Evolutionary conservation across 2,329 filamentous ascomycete genomes (phyloP).

Genomic region (Beauveria caledonica): DNA sequence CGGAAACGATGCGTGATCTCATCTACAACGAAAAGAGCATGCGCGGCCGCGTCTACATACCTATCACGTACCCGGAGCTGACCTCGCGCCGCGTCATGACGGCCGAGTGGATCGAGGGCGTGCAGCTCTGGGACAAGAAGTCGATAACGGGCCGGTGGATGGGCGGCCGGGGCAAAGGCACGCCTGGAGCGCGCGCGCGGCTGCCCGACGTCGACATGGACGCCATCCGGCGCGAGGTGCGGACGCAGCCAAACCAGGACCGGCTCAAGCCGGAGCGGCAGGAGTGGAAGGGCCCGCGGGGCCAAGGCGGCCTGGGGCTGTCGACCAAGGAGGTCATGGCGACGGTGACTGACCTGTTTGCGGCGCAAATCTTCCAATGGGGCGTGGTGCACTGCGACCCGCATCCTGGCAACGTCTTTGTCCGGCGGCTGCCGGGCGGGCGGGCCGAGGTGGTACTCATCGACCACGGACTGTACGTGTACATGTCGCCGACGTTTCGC

Average conservation of each 20-base stretch:
- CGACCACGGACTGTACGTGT: constrained; percentile 93
- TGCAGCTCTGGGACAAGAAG: constrained; percentile 86
- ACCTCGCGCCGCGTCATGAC: constrained; percentile 80
- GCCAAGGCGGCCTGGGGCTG: constrained; percentile 75
- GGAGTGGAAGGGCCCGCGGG: constrained; percentile 64
- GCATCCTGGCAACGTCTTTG: constrained; percentile 95
- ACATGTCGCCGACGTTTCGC: constrained; percentile 76
- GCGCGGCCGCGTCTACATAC: constrained; percentile 77
- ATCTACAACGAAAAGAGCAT: constrained; percentile 69
- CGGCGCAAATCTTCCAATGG: constrained; percentile 97
- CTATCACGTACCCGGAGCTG: constrained; percentile 73
- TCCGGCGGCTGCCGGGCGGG: constrained; percentile 76
- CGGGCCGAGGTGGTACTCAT: constrained; percentile 86
- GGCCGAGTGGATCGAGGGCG: constrained; percentile 95
- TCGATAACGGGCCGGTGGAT: constrained; percentile 70
- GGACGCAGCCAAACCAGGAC: constrained; percentile 45
- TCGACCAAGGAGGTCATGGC: constrained; percentile 84
- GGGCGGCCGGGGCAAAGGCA: constrained; percentile 67
- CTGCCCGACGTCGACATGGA: constrained; percentile 45
- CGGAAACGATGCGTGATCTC: constrained; percentile 71
- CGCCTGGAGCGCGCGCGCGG: constrained; percentile 64
- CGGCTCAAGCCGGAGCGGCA: constrained; percentile 72
- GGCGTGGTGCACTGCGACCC: constrained; percentile 94
- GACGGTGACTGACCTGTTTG: constrained; percentile 92
- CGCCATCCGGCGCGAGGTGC: constrained; percentile 35